Evolutionary conservation across 192 early-diverging fungal genomes (phyloP), one percentile per base, ranked within the genome.

Genomic region (Gaertneriomyces sp.): DNA sequence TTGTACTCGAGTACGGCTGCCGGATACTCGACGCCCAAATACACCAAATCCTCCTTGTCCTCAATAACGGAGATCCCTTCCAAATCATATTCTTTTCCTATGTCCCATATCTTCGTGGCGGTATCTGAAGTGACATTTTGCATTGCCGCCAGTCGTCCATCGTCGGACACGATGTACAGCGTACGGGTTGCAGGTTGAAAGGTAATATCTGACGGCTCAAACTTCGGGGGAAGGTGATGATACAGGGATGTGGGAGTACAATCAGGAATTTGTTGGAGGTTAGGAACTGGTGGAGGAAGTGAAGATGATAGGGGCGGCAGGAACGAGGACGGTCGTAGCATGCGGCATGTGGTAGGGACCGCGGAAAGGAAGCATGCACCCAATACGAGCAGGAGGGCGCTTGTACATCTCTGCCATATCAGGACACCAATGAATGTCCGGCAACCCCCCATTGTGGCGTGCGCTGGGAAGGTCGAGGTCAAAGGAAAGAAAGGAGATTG

Each of bases 31-130:
- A 45, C 39, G 2, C 64, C 65, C 7, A 68, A 53, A 43, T 73
- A 73, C 10, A 45, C 58, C 14, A 10, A 12, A 17, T 47, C 61
- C 10, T 58, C 58, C 70, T 49, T 58, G 25, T 11, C 33, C 9
- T 64, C 59, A 14, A 68, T 61, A 8, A 73, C n/a, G 8, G 71
- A 53, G 0, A n/a, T n/a, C 0, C 64, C 71, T 54, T 73, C 71
- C 12, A 73, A 43, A 40, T 73, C 71, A 51, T 55, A 67, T 5
- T 59, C 5, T 17, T 63, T 63, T 4, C 69, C 69, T n/a, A 73
- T 16, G 5, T 25, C 7, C 8, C 12, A 67, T 2, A 59, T 50
- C 14, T 53, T 11, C 10, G 69, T 62, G 19, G 55, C 16, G 14
- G 45, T n/a, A 19, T 41, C 62, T 4, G 54, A 6, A 6, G 9